These are phyloP conservation scores for Orbilia ellipsospora DNA, from an alignment of 2,329 filamentous ascomycete species.

Conservation along the genomic window DNA sequence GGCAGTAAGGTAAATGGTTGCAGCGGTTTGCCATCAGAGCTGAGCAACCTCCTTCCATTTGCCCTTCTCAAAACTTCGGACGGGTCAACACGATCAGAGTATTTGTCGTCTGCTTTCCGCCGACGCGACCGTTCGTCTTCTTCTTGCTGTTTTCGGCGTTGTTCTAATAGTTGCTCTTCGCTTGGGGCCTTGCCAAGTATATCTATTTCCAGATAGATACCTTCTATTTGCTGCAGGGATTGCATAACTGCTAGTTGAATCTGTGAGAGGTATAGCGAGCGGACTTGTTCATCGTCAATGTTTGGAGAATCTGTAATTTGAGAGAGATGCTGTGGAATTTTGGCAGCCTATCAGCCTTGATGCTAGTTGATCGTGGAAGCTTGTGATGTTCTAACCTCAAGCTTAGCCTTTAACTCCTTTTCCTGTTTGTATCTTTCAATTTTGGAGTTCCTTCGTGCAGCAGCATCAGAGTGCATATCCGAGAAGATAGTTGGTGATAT, in stretches of 20 bases:
- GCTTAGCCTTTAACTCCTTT: conserved; percentile 82
- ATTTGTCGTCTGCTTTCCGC: conserved; percentile 66
- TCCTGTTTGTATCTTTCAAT: conserved; percentile 86
- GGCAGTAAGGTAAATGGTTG: conserved; percentile 89
- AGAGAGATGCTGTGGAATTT: conserved; percentile 24
- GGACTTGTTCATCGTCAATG: conserved; percentile 84
- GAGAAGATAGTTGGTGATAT: conserved; percentile 36
- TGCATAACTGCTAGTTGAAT: conserved; percentile 79
- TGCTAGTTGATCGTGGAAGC: not conserved
- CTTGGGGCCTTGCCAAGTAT: conserved; percentile 80
- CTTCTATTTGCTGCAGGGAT: conserved; percentile 87
- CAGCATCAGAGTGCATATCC: conserved; percentile 66
- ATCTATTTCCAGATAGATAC: conserved; percentile 83
- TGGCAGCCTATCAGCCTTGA: not conserved
- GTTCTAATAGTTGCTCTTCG: conserved; percentile 62
- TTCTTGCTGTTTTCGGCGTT: conserved; percentile 61
- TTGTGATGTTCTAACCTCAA: conserved; percentile 70
- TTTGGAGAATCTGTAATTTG: conserved; percentile 63
- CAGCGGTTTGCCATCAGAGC: conserved; percentile 81
- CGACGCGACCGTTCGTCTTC: conserved; percentile 66
- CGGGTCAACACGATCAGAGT: conserved; percentile 79
- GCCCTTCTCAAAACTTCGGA: conserved; percentile 65
- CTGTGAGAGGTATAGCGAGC: conserved; percentile 80
- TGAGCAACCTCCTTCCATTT: conserved; percentile 77
- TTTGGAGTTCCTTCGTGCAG: conserved; percentile 80